Percentiles rank a stretch among this genome's conserved stretches.
These are phyloP conservation scores for Sambucus nigra DNA, from an alignment of 129 eudicot genomes.

Conservation along the genomic window DNA sequence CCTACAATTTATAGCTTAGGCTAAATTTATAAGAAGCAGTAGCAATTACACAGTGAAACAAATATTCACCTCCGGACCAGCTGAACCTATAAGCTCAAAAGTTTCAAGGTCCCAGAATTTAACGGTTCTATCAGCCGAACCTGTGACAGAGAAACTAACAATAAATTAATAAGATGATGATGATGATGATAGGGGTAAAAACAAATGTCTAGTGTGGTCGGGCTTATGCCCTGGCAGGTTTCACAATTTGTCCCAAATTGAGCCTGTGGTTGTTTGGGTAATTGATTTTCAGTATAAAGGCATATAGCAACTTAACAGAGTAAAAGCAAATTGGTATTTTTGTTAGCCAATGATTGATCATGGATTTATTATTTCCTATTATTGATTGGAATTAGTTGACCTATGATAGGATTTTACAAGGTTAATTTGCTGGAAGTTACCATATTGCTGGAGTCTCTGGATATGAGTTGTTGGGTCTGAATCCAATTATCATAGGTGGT, in stretches of 20 bases:
- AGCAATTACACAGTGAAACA: not conserved
- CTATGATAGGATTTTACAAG: not conserved
- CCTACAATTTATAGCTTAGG: not conserved
- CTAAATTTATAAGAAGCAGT: not conserved
- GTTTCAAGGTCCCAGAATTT: slow-evolving; percentile 99
- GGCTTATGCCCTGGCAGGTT: no score
- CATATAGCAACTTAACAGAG: not conserved
- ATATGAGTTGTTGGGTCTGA: not conserved
- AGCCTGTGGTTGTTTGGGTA: not conserved
- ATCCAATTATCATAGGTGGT: no score
- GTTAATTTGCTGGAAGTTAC: not conserved
- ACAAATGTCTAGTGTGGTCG: no score
- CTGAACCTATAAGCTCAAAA: slow-evolving; percentile 92
- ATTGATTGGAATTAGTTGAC: not conserved
- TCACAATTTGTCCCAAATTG: not conserved
- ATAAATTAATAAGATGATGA: not conserved
- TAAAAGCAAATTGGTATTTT: not conserved
- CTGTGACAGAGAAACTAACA: slow-evolving; percentile 23
- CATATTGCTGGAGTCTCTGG: not conserved
- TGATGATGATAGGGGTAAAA: no score
- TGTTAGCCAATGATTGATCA: not conserved
- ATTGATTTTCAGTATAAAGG: no score
- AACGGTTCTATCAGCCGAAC: slow-evolving; percentile 92
- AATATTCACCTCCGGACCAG: slow-evolving; percentile 86
- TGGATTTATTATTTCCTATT: not conserved